Conservation (phyloP, 192 early-diverging fungal genomes). For the Neocallimastix lanati region DNA sequence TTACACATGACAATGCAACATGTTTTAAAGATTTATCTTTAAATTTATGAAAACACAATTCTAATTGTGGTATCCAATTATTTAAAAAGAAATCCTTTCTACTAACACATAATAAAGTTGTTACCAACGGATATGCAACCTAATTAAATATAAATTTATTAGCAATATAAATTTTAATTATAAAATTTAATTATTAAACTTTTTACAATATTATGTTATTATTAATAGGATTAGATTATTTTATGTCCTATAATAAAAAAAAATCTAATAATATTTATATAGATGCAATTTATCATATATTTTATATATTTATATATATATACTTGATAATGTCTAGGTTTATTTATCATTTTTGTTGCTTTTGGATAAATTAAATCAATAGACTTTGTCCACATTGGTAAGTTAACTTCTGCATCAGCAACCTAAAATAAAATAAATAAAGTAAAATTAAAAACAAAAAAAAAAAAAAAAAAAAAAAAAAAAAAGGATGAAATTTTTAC, state of each 20-base stretch:
- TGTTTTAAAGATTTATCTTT: conserved; percentile 56
- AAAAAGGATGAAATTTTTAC: conserved; percentile 2
- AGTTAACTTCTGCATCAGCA: conserved; percentile 81
- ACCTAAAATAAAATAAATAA: conserved; percentile 39
- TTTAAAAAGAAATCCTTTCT: conserved; percentile 72
- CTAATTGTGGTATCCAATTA: conserved; percentile 51
- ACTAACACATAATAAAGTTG: conserved; percentile 79
- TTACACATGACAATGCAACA: conserved; percentile 58
- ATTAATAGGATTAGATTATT: background rate
- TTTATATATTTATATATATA: background rate
- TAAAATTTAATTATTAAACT: too few relatives aligned
- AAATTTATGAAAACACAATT: conserved; percentile 46
- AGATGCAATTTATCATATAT: too few relatives aligned
- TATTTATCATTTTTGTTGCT: conserved; percentile 75
- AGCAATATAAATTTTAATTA: too few relatives aligned
- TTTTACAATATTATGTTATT: too few relatives aligned
- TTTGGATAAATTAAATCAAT: conserved; percentile 79
- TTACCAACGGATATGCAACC: conserved; percentile 66
- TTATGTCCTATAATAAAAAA: too few relatives aligned
- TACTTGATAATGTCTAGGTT: conserved; percentile 55
- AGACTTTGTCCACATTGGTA: conserved; percentile 80
- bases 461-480: conserved; percentile 1
- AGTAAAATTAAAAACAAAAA: background rate
- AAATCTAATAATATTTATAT: too few relatives aligned
- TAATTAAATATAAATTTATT: conserved; percentile 11